Percentiles rank a stretch among this genome's conserved stretches.
phyloP scores from a whole-genome alignment of 139 green algal species.

The Chlorokybus atmophyticus region DNA sequence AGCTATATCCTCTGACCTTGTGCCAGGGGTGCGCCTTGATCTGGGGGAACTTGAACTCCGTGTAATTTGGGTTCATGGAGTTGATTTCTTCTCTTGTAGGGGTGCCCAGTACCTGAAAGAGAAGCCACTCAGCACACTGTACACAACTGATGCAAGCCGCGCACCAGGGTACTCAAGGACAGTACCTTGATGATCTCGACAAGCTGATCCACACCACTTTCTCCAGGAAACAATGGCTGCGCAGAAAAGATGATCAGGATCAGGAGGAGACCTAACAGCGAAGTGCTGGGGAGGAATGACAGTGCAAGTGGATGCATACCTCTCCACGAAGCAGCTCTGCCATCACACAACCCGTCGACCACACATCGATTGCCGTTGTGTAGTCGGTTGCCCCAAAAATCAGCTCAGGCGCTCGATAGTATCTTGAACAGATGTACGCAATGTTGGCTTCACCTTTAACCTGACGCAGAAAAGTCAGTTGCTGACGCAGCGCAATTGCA shows the following conservation, averaged over 20 bases:
- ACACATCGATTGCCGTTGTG: slow-evolving; percentile 94
- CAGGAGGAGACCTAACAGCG: background rate
- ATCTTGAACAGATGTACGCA: slow-evolving; percentile 96
- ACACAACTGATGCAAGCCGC: too few species aligned
- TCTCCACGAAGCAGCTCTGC: slow-evolving; percentile 91
- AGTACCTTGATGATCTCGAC: slow-evolving; percentile 98
- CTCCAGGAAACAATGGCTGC: slow-evolving; percentile 50
- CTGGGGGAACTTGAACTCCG: slow-evolving; percentile 96
- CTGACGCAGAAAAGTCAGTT: slow-evolving; percentile 6
- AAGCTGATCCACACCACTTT: slow-evolving; percentile 96
- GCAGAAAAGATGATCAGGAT: slow-evolving; percentile 1
- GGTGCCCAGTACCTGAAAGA: slow-evolving; percentile 55
- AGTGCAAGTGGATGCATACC: slow-evolving; percentile 12
- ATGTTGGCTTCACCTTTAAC: slow-evolving; percentile 91
- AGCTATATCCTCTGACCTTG: slow-evolving; percentile 60
- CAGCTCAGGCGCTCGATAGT: slow-evolving; percentile 92
- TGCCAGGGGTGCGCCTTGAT: slow-evolving; percentile 92
- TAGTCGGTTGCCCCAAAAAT: slow-evolving; percentile 98
- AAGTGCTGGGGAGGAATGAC: slow-evolving; percentile 44
- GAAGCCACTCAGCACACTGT: too few species aligned
- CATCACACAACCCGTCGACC: slow-evolving; percentile 93
- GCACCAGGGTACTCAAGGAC: too few species aligned
- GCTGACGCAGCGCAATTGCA: background rate
- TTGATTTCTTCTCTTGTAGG: slow-evolving; percentile 89
- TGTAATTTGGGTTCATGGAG: slow-evolving; percentile 99